A percentile compares a stretch with the other conserved stretches of the same genome.
phyloP scores from a whole-genome alignment of 1,284 basidiomycete genomes.

The Cutaneotrichosporon cutaneum region DNA sequence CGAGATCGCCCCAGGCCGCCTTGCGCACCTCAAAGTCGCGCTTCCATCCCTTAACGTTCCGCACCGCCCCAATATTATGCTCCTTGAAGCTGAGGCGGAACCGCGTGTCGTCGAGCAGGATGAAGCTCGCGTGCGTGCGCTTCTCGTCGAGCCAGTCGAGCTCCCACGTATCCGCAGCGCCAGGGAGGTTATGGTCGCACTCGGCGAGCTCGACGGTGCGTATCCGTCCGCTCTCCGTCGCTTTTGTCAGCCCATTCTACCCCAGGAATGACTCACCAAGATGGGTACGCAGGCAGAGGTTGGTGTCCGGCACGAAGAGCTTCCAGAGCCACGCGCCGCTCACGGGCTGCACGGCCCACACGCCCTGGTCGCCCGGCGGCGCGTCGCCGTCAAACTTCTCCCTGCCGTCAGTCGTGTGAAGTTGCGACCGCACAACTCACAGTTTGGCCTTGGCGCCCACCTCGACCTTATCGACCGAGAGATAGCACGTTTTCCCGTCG shows the following conservation, averaged over 20 bases:
- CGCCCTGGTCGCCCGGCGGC: not conserved
- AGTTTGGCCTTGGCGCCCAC: not conserved
- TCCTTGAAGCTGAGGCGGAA: slow-evolving; percentile 1
- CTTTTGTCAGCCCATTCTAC: not conserved
- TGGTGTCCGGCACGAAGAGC: not conserved
- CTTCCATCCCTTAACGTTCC: not conserved
- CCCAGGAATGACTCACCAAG: not conserved
- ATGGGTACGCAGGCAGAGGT: not conserved
- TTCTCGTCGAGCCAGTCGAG: not conserved
- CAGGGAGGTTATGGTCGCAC: not conserved
- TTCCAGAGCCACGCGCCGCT: not conserved
- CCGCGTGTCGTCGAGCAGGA: not conserved
- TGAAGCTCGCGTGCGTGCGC: not conserved
- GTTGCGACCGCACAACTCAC: not conserved
- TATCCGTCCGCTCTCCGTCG: not conserved
- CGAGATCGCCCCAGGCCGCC: not conserved
- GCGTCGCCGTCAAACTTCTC: not conserved
- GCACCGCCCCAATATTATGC: not conserved
- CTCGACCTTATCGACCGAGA: not conserved
- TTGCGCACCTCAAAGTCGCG: not conserved
- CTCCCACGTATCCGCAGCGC: not conserved
- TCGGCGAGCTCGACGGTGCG: not conserved
- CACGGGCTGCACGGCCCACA: not conserved
- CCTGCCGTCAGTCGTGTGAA: not conserved
- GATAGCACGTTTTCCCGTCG: not conserved